phyloP scores from a whole-genome alignment of 441 rosid genomes.

The Erodium moschatum region DNA sequence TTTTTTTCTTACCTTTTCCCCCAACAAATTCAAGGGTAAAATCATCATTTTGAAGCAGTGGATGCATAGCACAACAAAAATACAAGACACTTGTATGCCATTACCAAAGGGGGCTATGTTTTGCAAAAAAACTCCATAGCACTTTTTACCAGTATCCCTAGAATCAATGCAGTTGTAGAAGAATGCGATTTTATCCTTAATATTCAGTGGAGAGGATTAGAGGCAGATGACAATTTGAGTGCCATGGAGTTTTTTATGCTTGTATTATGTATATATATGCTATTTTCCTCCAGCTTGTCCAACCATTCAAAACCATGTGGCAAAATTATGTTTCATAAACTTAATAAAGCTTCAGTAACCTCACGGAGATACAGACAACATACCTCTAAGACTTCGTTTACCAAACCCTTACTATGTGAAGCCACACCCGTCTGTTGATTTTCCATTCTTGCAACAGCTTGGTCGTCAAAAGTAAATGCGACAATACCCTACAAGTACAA shows the following conservation, averaged over 20 bases:
- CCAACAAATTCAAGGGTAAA: no score
- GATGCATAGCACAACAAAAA: no score
- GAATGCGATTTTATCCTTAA: neutral
- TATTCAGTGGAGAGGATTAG: neutral
- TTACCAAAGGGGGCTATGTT: no score
- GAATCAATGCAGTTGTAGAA: neutral
- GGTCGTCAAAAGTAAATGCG: constrained; percentile 90
- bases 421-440: constrained; percentile 61
- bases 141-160: no score
- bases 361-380: constrained; percentile 10
- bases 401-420: constrained; percentile 83
- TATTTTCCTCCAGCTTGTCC: neutral
- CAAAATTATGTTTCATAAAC: neutral
- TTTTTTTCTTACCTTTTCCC: no score
- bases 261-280: neutral
- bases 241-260: neutral
- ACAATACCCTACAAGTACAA: constrained; percentile 65
- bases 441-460: constrained; percentile 74
- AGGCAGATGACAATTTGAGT: neutral
- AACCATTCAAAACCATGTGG: constrained; percentile 3
- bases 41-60: no score
- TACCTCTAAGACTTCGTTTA: constrained; percentile 95
- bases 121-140: no score
- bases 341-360: no score
- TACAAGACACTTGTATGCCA: no score